Evolutionary conservation across 2,329 filamentous ascomycete species (phyloP), one percentile per base, ranked within the genome.

Genomic region (Hypoxylon sp.): DNA sequence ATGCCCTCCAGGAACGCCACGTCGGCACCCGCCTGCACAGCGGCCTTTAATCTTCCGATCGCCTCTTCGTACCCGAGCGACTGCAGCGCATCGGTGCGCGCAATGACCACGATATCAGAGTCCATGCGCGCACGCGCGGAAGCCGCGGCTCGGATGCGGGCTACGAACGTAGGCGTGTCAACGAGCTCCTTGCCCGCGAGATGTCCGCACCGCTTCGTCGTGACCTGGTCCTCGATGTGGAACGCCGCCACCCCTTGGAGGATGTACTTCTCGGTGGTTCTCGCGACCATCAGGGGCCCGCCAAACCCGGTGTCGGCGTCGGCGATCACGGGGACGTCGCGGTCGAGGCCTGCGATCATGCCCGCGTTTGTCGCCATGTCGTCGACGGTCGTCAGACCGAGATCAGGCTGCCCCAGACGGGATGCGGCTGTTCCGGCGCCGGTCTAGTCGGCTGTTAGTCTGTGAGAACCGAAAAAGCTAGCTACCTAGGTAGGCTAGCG

Each of bases 301-400:
- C 85, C 87, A 76, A 87, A 89, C 44, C 86, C 86, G 0, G 87
- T 88, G 75, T 89, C 87, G 31, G 85, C 86, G 74, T 90, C 87
- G 8, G 87, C 88, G 71, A 91, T 90, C 19, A 92, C 76, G 0
- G 89, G 89, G 0, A 86, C 80, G 0, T 77, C 76, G 0, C 85
- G 84, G 70, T 89, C 82, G 31, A 91, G 81, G 46, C 84, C 84
- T 62, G 89, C 88, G 63, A 92, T 88, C 87, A 91, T 91, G 57
- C 84, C 82, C n/a, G 88, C 89, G 75, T 91, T 88, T 48, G 81
- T 80, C 37, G 82, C 81, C 88, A 92, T 91, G 78, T 91, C 89
- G 73, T 86, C 84, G 33, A 89, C 81, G 0, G 87, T 87, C 2
- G 87, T 85, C 11, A 91, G 80, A 46, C 88, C 89, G 3, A 92